Base-by-base conservation (phyloP, 805 yeast genomes). In the Wickerhamomyces queroliae region DNA sequence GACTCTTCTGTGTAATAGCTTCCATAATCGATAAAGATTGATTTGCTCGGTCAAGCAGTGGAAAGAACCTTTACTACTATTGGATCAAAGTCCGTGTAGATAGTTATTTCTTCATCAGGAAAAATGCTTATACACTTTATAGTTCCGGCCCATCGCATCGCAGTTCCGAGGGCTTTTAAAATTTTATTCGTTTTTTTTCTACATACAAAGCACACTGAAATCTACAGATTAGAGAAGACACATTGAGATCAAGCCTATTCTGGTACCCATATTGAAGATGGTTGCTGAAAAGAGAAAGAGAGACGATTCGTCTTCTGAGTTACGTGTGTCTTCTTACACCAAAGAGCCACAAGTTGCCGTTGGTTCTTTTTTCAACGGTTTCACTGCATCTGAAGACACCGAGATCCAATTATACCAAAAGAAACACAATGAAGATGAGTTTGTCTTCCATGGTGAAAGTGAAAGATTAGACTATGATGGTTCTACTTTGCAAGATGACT, bases 281-380 rank as follows among this genome's bases (percentile, higher is more conserved):
- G 45, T 40, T 10, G 48, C 25, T 23, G 42, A 47, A 20, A 61
- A 61, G 44, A 62, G 64, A 49, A 61, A 61, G 42, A 60, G 61
- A 36, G 61, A 62, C 23, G 66, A 63, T 31, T 60, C 67, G 29
- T 18, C 37, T 12, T 53, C 67, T n/a, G 71, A 70, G 23, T 55
- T 73, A 29, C 58, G 63, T 31, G 66, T 75, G 7, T 32, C 50
- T 48, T 57, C 47, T 1, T 40, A 35, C 26, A 36, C 64, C 15
- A 75, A 70, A 15, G 69, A 69, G 20, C 72, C 78, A 13, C 55
- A 69, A 4, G 63, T 75, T 5, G 78, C 74, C 4, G 73, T 83
- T 9, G 84, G 88, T 3, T 73, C 84, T n/a, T 83, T 85, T 53
- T 82, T 89, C 66, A 84, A 84, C 53, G 96, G 96, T 4, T 67